These are phyloP conservation scores for Colletotrichum sp. DNA, from an alignment of 2,329 filamentous ascomycete species.

Conservation along the genomic window DNA sequence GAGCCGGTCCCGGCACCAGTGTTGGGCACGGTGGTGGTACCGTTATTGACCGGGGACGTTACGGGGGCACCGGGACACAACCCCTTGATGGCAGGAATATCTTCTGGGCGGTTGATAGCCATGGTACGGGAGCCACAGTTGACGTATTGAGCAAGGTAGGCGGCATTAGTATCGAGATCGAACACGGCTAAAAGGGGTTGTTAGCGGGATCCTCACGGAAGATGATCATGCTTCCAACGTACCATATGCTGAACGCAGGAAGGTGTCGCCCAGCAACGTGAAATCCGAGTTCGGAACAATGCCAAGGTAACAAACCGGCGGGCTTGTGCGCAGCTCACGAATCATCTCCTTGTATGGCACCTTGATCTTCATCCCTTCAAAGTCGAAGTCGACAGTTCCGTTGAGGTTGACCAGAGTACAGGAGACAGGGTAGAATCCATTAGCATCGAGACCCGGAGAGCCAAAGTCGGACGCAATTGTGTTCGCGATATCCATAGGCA, in stretches of 20 bases:
- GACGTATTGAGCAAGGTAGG: conserved; percentile 55
- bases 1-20: neutral
- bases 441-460: conserved; percentile 37
- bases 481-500: conserved; percentile 62
- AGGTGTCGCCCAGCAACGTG: conserved; percentile 62
- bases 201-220: neutral
- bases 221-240: conserved; percentile 7
- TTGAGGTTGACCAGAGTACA: conserved; percentile 44
- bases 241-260: conserved; percentile 61
- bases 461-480: conserved; percentile 55
- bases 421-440: conserved; percentile 51
- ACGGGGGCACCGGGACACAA: neutral
- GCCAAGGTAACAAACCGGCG: conserved; percentile 51
- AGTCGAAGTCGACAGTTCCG: conserved; percentile 54
- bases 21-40: neutral
- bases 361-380: conserved; percentile 50
- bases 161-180: conserved; percentile 51
- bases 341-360: conserved; percentile 57
- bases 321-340: conserved; percentile 32
- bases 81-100: conserved; percentile 13
- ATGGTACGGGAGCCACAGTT: conserved; percentile 50
- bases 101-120: conserved; percentile 10
- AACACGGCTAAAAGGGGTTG: conserved; percentile 45
- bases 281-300: conserved; percentile 52
- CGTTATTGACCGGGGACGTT: neutral